A percentile compares a stretch with the other conserved stretches of the same genome.
These are phyloP conservation scores for Fusarium sp. DNA, from an alignment of 2,329 filamentous ascomycete genomes.

Conservation along the genomic window DNA sequence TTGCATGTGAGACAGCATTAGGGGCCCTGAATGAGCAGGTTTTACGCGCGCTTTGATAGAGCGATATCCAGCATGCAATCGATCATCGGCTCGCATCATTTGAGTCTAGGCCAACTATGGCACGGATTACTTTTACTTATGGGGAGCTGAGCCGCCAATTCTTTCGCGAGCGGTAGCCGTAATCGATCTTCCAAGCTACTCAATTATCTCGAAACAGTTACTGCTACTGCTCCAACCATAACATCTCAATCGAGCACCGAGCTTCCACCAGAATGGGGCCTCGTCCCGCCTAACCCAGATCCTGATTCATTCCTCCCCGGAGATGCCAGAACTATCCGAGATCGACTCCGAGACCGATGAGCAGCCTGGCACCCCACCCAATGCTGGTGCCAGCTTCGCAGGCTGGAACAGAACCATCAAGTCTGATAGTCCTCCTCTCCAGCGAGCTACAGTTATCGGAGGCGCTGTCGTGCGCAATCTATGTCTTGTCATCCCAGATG, in stretches of 20 bases:
- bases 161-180: background rate
- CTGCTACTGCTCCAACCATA: accelerated
- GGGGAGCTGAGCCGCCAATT: background rate
- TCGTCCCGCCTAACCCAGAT: background rate
- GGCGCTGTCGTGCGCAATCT: background rate
- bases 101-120: background rate
- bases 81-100: background rate
- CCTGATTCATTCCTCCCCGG: background rate
- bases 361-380: accelerated
- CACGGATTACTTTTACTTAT: background rate
- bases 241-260: no score
- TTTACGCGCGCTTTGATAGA: background rate
- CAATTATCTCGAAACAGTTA: accelerated
- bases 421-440: accelerated
- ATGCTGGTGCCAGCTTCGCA: accelerated
- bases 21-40: background rate
- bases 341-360: accelerated
- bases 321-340: background rate
- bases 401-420: background rate
- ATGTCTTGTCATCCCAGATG: background rate
- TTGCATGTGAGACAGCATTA: background rate
- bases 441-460: background rate
- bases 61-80: background rate
- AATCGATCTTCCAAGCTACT: accelerated
- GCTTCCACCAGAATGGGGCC: background rate